phyloP scores from a whole-genome alignment of 208 protist species.

The Leptomonas seymouri region DNA sequence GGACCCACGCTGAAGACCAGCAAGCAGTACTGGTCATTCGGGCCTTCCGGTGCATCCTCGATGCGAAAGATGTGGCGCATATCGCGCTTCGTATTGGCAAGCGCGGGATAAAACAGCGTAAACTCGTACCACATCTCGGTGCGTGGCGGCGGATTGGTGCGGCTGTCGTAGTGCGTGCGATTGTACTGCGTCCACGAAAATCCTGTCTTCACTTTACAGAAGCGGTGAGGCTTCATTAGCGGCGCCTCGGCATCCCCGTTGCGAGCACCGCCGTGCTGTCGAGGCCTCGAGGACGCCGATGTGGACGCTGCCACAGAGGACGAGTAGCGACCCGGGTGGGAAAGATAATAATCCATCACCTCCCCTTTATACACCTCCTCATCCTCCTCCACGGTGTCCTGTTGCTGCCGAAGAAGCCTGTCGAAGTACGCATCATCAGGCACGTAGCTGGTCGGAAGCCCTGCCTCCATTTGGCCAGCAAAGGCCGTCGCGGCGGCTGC shows the following conservation, averaged over 20 bases:
- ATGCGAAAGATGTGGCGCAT: constrained; percentile 93
- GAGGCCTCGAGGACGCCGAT: constrained; percentile 2
- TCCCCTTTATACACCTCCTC: constrained; percentile 88
- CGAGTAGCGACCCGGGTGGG: constrained; percentile 18
- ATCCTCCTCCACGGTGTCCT: constrained; percentile 74
- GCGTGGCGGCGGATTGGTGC: constrained; percentile 99
- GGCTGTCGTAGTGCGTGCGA: constrained; percentile 97
- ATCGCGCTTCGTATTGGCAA: constrained; percentile 94
- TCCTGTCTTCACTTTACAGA: constrained; percentile 98
- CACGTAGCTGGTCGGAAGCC: constrained; percentile 71
- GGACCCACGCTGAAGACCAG: constrained; percentile 96
- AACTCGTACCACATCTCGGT: constrained; percentile 99
- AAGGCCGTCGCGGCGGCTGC: constrained; percentile 16
- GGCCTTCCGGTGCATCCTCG: constrained; percentile 70
- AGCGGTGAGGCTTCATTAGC: constrained; percentile 97
- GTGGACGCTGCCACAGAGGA: not conserved
- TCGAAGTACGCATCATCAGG: constrained; percentile 77
- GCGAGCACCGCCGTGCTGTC: constrained; percentile 13
- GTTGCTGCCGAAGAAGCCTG: constrained; percentile 64
- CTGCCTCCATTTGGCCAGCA: constrained; percentile 24
- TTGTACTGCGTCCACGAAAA: constrained; percentile 99
- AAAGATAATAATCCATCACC: constrained; percentile 85
- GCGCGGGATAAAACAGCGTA: constrained; percentile 99
- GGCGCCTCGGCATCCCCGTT: constrained; percentile 12
- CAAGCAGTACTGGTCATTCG: constrained; percentile 88